phyloP scores from a whole-genome alignment of 257 asterid species.

The Penstemon davidsonii region DNA sequence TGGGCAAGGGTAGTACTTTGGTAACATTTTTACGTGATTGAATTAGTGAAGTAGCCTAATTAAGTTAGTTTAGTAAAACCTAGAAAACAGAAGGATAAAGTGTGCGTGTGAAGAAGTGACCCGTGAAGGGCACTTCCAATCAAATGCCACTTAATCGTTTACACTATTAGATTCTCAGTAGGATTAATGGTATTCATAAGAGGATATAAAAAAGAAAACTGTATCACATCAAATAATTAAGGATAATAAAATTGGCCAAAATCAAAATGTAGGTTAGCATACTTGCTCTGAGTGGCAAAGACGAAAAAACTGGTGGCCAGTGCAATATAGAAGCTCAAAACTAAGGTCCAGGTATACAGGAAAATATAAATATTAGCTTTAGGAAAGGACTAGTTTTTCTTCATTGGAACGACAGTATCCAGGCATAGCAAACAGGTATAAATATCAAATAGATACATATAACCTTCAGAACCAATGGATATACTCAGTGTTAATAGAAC shows the following conservation, averaged over 20 bases:
- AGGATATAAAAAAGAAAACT: too few species aligned
- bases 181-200: not conserved
- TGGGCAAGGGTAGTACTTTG: too few species aligned
- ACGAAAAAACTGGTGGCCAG: not conserved
- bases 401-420: not conserved
- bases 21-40: too few species aligned
- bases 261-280: not conserved
- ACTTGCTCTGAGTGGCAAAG: not conserved
- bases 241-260: too few species aligned
- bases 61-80: not conserved
- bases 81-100: not conserved
- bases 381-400: too few species aligned
- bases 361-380: slow-evolving; percentile 3
- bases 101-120: not conserved
- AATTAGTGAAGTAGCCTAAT: slow-evolving; percentile 5
- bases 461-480: not conserved
- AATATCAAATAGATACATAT: too few species aligned
- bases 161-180: not conserved
- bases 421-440: not conserved
- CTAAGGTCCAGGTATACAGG: not conserved
- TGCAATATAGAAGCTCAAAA: not conserved
- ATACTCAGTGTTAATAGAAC: not conserved
- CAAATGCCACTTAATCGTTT: not conserved
- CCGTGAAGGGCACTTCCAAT: not conserved
- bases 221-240: too few species aligned